Evolutionary conservation across 1,139 yeast genomes (phyloP).

Genomic region (Pichia sp.): DNA sequence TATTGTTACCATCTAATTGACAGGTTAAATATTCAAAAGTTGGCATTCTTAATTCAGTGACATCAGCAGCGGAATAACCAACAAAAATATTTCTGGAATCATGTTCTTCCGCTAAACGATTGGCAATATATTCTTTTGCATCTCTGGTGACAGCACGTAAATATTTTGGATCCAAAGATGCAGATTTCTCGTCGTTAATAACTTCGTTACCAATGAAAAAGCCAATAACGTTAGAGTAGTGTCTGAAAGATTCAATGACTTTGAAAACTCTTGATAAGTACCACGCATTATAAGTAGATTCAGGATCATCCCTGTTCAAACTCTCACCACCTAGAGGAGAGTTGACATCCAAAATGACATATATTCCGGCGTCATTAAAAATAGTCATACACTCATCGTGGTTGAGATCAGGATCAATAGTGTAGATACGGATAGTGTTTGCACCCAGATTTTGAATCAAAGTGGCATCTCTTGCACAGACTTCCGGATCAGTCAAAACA

Average conservation of each 20-base stretch:
- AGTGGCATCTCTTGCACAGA: constrained; percentile 76
- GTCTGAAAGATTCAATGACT: constrained; percentile 74
- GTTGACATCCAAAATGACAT: constrained; percentile 79
- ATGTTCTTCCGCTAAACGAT: constrained; percentile 31
- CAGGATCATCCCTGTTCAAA: constrained; percentile 69
- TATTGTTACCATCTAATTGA: constrained; percentile 45
- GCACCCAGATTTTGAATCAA: constrained; percentile 63
- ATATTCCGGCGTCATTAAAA: constrained; percentile 82
- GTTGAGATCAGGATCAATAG: constrained; percentile 67
- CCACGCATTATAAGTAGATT: constrained; percentile 55
- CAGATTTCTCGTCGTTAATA: constrained; percentile 72
- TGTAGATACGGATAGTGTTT: constrained; percentile 68
- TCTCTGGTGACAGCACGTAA: constrained; percentile 90
- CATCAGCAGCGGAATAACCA: constrained; percentile 92
- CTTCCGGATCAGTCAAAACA: constrained; percentile 63
- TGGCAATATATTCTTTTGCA: constrained; percentile 68
- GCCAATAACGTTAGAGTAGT: constrained; percentile 81
- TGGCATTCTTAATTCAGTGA: constrained; percentile 58
- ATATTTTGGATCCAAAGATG: constrained; percentile 54
- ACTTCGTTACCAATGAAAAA: constrained; percentile 92
- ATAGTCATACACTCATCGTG: constrained; percentile 87
- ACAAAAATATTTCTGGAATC: constrained; percentile 75
- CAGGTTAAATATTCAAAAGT: constrained; percentile 81
- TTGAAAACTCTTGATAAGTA: constrained; percentile 70
- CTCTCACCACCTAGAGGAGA: constrained; percentile 61